Base-by-base conservation (phyloP, 176 grass and related monocot species). In the Elaeis guineensis region DNA sequence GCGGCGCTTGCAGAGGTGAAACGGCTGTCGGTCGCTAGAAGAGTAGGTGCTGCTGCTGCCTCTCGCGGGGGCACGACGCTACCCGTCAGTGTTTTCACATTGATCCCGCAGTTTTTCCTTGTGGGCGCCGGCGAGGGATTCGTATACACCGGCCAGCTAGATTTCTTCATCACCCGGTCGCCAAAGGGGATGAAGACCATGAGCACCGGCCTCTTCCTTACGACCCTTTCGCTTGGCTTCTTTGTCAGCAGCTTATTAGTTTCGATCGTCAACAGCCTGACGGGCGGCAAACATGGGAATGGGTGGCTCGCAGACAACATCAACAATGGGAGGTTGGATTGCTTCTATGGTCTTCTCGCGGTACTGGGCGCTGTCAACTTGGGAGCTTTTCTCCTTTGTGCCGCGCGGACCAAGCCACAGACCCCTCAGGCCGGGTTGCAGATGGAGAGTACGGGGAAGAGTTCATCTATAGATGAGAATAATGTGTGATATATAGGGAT, bases 161-260 rank as follows among this genome's bases (percentile, higher is more conserved):
- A 94, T 50, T 94, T 94, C 80, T 94, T 94, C 84, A 94, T 94
- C 64, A 94, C 84, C 17, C 66, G 80, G 50, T 94, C 89, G 12
- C 89, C 89, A 14, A 88, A 88, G 59, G 62, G 89, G 54, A 94
- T 94, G 89, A 94, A 94, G 72, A 94, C 89, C 16, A 88, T 94
- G 84, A 94, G 84, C 84, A 94, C 89, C 0, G 84, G 89, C 4
- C 67, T 94, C 6, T 94, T 77, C 69, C 75, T 94, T 35, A 79
- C 89, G 6, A 94, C 89, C 17, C 67, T 94, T 14, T 88, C 89
- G 6, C 71, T 94, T 15, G 89, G 89, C 2, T 94, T 94, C 76
- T 94, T 94, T 63, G 51, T 82, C 55, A 94, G 89, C 65, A 94
- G 80, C 67, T 77, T 78, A 50, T 66, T 94, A 59, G 89, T 94